Base-by-base conservation (phyloP, 495 filamentous ascomycete species). In the Letharia lupina region DNA sequence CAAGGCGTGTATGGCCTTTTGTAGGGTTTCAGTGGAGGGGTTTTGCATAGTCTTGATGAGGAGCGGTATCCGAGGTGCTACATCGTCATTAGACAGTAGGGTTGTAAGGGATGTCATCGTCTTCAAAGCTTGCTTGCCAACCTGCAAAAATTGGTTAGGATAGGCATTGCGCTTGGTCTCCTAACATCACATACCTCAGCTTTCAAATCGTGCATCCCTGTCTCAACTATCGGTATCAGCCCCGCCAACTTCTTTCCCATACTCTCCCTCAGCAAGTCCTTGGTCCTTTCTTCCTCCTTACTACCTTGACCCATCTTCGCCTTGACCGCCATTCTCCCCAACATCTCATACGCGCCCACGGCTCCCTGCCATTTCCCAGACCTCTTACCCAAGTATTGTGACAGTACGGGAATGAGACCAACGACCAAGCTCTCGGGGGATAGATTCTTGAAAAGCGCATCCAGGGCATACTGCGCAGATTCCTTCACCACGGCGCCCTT, bases 191-290 rank as follows among this genome's bases (percentile, higher is more conserved):
- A 42, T 40, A 89, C 93, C 68, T 98, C 94, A 64, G 79, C 71
- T 81, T 98, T 99, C 68, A 99, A 79, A 76, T 99, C 95, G 74
- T 96, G 90, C 93, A 99, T 97, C 67, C 91, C 92, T 58, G 80
- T 82, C 79, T 99, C 94, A 41, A 93, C 92, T 45, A 96, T 80
- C 8, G 93, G 93, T 68, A 99, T 99, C 69, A 99, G 75, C 31
- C 86, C 83, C 71, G 95, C 93, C 6, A 99, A 83, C 70, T 89
- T 90, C 75, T 89, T 90, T 44, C 94, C 94, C 91, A 99, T 93
- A 18, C 89, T 82, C 69, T 96, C 91, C 63, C 93, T 84, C 45
- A 98, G 80, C 54, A 97, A 76, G 73, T 96, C 92, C 79, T 96
- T 95, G 68, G 89, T 82, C 57, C 84, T 82, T 68, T 93, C 89